These are phyloP conservation scores for Gillenia trifoliata DNA, from an alignment of 306 rosid species.

Conservation along the genomic window DNA sequence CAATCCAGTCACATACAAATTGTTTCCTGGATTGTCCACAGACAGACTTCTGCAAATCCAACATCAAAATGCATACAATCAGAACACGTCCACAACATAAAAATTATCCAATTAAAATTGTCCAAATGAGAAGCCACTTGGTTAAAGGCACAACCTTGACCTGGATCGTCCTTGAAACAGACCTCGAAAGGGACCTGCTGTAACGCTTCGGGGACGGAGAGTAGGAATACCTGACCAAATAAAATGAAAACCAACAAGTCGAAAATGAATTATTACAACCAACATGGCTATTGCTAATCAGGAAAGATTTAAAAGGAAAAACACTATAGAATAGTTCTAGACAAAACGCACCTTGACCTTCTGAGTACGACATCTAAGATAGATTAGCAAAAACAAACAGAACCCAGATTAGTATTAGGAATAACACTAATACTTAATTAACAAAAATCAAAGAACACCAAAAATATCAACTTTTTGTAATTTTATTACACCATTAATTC, in stretches of 20 bases:
- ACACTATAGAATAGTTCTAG: neutral
- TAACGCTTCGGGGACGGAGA: constrained; percentile 59
- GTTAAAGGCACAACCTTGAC: constrained; percentile 44
- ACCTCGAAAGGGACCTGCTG: constrained; percentile 56
- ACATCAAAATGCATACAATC: neutral
- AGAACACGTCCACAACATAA: neutral
- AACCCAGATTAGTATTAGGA: neutral
- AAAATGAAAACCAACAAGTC: neutral
- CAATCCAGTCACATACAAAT: constrained; percentile 88
- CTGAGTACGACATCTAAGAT: constrained; percentile 62
- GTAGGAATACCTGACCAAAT: constrained; percentile 46
- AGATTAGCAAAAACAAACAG: neutral
- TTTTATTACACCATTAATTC: neutral
- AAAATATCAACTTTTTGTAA: neutral
- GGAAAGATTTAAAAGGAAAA: neutral
- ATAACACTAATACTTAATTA: neutral
- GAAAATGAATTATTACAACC: neutral
- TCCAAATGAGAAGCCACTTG: neutral
- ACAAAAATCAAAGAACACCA: neutral
- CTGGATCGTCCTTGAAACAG: constrained; percentile 56
- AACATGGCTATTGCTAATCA: neutral
- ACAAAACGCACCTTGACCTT: constrained; percentile 64
- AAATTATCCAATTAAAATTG: neutral
- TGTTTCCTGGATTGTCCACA: constrained; percentile 91
- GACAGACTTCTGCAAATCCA: constrained; percentile 50